Base-by-base conservation (phyloP, 345 rosid genomes). In the Murraya paniculata region DNA sequence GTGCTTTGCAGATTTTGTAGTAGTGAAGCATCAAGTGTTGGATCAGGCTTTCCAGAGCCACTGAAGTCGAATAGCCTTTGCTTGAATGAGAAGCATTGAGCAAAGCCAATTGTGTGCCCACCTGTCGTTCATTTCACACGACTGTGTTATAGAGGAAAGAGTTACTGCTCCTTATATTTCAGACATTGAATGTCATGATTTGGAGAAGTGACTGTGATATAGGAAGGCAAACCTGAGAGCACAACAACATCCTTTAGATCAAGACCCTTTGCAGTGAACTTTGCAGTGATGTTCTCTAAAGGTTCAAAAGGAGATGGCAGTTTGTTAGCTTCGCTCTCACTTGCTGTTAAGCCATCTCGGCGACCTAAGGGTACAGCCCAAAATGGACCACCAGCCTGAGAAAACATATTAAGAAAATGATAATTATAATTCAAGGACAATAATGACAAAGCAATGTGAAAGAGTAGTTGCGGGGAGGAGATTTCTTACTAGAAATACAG, bases 81-180 rank as follows among this genome's bases (percentile, higher is more conserved):
- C 86, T 90, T 92, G 88, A 92, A 89, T 25, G 89, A 82, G 84
- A 85, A 82, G 81, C 97, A 92, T 76, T 88, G 97, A 57, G 97
- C 92, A 70, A 90, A 90, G 5, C 92, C 97, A 71, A 92, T 82
- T 0, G 89, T 92, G 78, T 90, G 92, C 31, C 85, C 93, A 56
- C 96, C 93, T 89, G 81, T 30, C 22, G 14, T 53, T 68, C 22
- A 68, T 30, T 5, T 6, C 25, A 39, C 1, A 24, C 14, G 39
- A 33, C 14, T 19, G 10, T 7, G 41, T 64, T 19, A 64, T 21
- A 33, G 33, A 64, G 24, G 22, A 33, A 22, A 64, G 19, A 14
- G 50, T 3, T 64, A 19, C 6, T 64, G n/a, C 36, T 19, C 25
- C 65, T 24, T 33, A 7, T 8, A 33, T 19, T 22, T 35, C 41